Percentiles rank a stretch among this genome's conserved stretches.
phyloP scores from a whole-genome alignment of 306 rosid genomes.

The Glycine latifolia region DNA sequence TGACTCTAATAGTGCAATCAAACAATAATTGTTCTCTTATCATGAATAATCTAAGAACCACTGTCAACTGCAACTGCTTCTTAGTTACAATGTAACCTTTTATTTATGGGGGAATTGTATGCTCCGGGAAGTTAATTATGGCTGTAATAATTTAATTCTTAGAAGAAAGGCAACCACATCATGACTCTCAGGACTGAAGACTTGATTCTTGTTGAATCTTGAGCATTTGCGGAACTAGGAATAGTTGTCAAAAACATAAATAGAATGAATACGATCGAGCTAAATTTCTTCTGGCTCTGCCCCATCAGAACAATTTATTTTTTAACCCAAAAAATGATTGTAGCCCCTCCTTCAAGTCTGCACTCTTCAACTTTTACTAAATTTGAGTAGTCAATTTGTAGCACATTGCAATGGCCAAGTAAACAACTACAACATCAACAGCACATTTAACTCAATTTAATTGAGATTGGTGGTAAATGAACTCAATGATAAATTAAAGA shows the following conservation, averaged over 20 bases:
- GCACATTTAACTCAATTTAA: too few species aligned
- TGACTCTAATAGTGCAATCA: constrained; percentile 30
- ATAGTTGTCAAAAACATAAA: constrained; percentile 26
- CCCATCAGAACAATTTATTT: constrained; percentile 34
- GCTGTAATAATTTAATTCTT: not conserved
- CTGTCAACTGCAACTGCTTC: constrained; percentile 24
- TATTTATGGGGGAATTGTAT: constrained; percentile 20
- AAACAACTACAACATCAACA: constrained; percentile 11
- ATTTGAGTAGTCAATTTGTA: constrained; percentile 41
- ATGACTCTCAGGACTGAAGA: not conserved
- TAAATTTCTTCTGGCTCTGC: constrained; percentile 17
- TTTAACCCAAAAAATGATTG: constrained; percentile 7
- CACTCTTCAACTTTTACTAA: constrained; percentile 21
- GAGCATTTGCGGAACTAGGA: constrained; percentile 15
- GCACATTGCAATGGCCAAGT: constrained; percentile 27
- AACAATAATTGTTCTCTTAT: constrained; percentile 12
- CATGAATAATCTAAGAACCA: constrained; percentile 5
- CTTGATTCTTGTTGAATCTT: constrained; percentile 22
- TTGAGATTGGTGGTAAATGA: too few species aligned
- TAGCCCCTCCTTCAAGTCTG: constrained; percentile 40
- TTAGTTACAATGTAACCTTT: constrained; percentile 4
- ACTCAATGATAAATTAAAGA: too few species aligned
- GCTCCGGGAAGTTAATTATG: not conserved
- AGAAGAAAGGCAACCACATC: constrained; percentile 14
- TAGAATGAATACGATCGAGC: constrained; percentile 12